Conservation (phyloP, 495 filamentous ascomycete species). For the Thozetella sp. region DNA sequence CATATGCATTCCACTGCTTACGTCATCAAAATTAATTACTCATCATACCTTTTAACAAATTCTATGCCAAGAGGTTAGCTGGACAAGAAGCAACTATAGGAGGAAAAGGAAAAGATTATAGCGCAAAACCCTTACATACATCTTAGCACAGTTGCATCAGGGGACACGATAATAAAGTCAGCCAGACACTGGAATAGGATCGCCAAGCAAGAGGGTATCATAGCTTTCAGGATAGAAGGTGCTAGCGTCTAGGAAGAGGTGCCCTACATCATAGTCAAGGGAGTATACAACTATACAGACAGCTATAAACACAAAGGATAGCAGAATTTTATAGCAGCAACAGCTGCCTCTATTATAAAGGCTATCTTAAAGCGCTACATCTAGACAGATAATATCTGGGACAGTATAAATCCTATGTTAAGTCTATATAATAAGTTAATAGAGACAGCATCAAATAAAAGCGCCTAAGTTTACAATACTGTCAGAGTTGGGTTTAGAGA, state of each 20-base stretch:
- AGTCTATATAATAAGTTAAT: too few relatives aligned
- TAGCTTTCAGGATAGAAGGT: conserved; percentile 37
- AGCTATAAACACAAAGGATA: conserved; percentile 41
- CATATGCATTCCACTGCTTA: too few relatives aligned
- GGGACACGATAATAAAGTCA: conserved; percentile 31
- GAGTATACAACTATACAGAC: conserved; percentile 41
- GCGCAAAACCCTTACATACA: conserved; percentile 6
- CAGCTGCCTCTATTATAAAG: conserved; percentile 27
- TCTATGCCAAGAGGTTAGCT: conserved; percentile 9
- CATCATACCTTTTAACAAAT: too few relatives aligned
- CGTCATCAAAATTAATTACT: too few relatives aligned
- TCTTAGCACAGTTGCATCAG: conserved; percentile 24
- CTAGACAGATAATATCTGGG: too few relatives aligned
- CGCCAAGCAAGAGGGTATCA: conserved; percentile 11
- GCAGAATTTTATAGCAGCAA: conserved; percentile 39
- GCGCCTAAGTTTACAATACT: too few relatives aligned
- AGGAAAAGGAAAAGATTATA: conserved; percentile 1
- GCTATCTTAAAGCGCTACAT: conserved; percentile 8
- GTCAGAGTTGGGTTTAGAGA: too few relatives aligned
- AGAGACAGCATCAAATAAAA: too few relatives aligned
- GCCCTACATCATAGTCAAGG: conserved; percentile 28
- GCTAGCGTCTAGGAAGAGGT: conserved; percentile 33
- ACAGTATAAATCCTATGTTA: too few relatives aligned
- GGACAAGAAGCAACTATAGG: not conserved
- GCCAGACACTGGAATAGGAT: conserved; percentile 23